Percentiles rank a stretch among this genome's conserved stretches.
Conservation (phyloP, 2,329 filamentous ascomycete genomes). For the Chrysosporium keratinophilum region DNA sequence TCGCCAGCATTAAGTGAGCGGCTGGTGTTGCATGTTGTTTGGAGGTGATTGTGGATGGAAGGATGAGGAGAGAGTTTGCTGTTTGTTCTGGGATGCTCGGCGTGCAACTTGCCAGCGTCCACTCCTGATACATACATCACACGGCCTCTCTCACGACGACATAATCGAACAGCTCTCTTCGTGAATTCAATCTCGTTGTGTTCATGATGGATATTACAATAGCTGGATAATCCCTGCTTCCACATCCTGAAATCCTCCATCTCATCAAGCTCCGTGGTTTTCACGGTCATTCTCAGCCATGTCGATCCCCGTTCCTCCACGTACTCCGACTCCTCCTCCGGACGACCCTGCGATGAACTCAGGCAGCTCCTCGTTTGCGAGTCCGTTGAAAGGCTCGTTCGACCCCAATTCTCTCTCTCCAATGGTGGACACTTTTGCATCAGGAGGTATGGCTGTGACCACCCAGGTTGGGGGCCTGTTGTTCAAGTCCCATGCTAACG, state of each 20-base stretch:
- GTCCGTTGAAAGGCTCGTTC: slow-evolving; percentile 25
- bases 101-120: no score
- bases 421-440: slow-evolving; percentile 30
- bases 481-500: neutral
- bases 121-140: no score
- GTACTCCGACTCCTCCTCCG: slow-evolving; percentile 55
- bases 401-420: slow-evolving; percentile 42
- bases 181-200: neutral
- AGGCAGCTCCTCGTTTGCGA: slow-evolving; percentile 19
- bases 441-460: slow-evolving; percentile 12
- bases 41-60: neutral
- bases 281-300: slow-evolving; percentile 28
- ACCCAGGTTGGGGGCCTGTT: neutral
- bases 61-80: neutral
- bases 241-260: neutral
- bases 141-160: neutral
- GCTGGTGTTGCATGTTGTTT: neutral
- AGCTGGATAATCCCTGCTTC: neutral
- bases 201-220: neutral
- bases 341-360: slow-evolving; percentile 26
- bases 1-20: slow-evolving; percentile 12
- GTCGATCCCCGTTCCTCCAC: slow-evolving; percentile 50
- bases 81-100: no score
- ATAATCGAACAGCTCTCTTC: neutral
- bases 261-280: neutral